Base-by-base conservation (phyloP, 208 protist genomes). In the Wallacemonas sp. region DNA sequence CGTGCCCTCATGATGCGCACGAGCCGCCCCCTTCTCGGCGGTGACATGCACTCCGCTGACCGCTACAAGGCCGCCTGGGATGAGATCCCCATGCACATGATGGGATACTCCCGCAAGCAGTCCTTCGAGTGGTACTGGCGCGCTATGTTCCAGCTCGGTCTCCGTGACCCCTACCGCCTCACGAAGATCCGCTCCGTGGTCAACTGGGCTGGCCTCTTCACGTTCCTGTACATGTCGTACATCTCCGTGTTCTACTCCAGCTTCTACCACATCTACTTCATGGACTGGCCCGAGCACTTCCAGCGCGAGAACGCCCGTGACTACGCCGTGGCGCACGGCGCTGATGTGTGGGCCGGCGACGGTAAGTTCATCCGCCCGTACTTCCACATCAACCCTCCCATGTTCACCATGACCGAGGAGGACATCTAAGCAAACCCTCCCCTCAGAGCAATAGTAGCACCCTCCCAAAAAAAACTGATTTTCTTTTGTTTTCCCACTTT, bases 341-440 rank as follows among this genome's bases (percentile, higher is more conserved):
- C 68, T 60, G 88, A 94, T 71, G 88, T 94, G 30, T 94, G 85
- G 84, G 84, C 83, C 39, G 84, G 80, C 1, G 88, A 94, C 63
- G 88, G 88, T 36, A 94, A 92, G 75, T 94, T 94, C 52, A 88
- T 94, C 56, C 80, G 81, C 23, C 88, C 88, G 29, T 94, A 88
- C 74, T 94, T 94, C 70, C 88, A 94, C 78, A 88, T 94, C 68
- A 92, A 90, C 67, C 85, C 88, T 9, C 88, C 88, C n/a, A 92
- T 92, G 88, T 68, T 92, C 32, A 94, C 88, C 43, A 94, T 94
- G 82, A 94, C 88, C 1, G 70, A 57, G 61, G 88, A 94, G 32
- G 88, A 94, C 27, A 67, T 94, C 21, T 93, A 80, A 72, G 52
- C 24, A 68, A 52, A 62, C 47, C n/a, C 23, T 16, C 30, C 36